Evolutionary conservation across 2,329 filamentous ascomycete genomes (phyloP), one percentile per base, ranked within the genome.

Genomic region (Didymella segeticola): DNA sequence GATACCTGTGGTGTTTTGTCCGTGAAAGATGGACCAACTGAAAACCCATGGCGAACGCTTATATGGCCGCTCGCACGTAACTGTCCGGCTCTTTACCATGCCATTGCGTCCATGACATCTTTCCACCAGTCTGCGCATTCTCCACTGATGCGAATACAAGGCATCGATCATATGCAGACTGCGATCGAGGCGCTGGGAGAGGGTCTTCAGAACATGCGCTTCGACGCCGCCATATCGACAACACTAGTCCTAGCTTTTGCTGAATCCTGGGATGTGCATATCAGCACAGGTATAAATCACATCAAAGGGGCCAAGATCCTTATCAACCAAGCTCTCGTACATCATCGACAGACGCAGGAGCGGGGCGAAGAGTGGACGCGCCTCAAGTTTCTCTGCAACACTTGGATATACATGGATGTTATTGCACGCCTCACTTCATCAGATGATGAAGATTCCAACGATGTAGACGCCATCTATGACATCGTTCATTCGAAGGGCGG

Each of bases 321-420:
- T 46, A 82, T 90, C 48, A 81, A 83, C 45, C 82, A 84, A 63
- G 83, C 85, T 4, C 71, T 89, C 20, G 72, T 76, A 50, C 73
- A 79, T 62, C 78, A 82, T 66, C 72, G 75, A 58, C 69, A 69
- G 26, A 62, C 66, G 9, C 74, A 78, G 33, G 63, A 76, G 43
- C 67, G 64, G n/a, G 80, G 79, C 4, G 68, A 72, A 19, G 71
- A 74, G 39, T 67, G 69, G 59, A 75, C 79, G 31, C 77, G 86
- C 7, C 75, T 90, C 20, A 84, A 83, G 49, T 90, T 90, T 62
- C 76, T 90, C 15, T 88, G 86, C 73, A 89, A 89, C 65, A 85
- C 84, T 4, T 90, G 86, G 85, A 80, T 89, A 7, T 90, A 90
- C 64, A 87, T 89, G 82, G 86, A 89, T 67, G 88, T 90, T 23